Percentiles rank a stretch among this genome's conserved stretches.
Conservation (phyloP, 441 rosid species). For the Biscutella laevigata region DNA sequence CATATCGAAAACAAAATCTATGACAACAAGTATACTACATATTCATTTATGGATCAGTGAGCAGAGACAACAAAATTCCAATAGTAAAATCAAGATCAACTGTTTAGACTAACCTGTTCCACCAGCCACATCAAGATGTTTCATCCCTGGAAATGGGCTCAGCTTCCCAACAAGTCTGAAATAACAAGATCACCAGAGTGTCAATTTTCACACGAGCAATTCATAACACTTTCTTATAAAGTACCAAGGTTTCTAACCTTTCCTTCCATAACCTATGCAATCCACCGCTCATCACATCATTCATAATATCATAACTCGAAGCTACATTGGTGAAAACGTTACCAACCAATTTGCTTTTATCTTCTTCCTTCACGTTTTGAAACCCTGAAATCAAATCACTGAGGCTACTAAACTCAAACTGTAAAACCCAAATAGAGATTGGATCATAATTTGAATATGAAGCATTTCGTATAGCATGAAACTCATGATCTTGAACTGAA, state of each 20-base stretch:
- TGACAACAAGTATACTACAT: background rate
- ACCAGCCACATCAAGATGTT: slow-evolving; percentile 97
- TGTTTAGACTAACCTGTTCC: slow-evolving; percentile 56
- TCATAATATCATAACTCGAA: slow-evolving; percentile 90
- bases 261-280: slow-evolving; percentile 94
- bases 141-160: slow-evolving; percentile 86
- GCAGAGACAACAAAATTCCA: background rate
- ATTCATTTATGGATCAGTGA: background rate
- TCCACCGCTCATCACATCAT: slow-evolving; percentile 93
- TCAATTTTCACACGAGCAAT: background rate
- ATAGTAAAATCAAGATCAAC: background rate
- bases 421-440: background rate
- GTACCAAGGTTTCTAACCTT: slow-evolving; percentile 37
- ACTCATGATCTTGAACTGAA: background rate
- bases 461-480: background rate
- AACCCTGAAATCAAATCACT: slow-evolving; percentile 45
- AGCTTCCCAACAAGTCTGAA: slow-evolving; percentile 75
- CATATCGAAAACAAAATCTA: slow-evolving; percentile 19
- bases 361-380: slow-evolving; percentile 79
- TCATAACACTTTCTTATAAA: background rate
- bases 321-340: slow-evolving; percentile 82
- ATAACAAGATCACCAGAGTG: slow-evolving; percentile 7
- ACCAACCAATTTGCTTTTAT: slow-evolving; percentile 73
- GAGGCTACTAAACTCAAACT: background rate
- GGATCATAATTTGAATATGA: background rate